phyloP scores from a whole-genome alignment of 1,284 basidiomycete genomes.

The Pascua sp. region DNA sequence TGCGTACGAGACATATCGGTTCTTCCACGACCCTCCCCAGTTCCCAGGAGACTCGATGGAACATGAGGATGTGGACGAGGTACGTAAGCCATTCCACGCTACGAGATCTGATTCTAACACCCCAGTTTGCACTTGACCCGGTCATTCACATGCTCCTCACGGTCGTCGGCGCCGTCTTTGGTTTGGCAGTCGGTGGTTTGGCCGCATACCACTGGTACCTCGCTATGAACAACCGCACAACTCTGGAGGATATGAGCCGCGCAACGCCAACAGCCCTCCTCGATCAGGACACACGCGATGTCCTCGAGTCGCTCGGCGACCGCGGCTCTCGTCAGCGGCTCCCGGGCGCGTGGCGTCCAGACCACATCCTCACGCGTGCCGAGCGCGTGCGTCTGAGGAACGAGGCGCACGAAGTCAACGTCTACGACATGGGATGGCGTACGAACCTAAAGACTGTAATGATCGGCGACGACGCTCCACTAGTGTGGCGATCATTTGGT shows the following conservation, averaged over 20 bases:
- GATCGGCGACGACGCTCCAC: constrained; percentile 18
- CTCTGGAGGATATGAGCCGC: constrained; percentile 67
- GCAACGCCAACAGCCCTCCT: constrained; percentile 55
- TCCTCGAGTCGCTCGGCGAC: constrained; percentile 7
- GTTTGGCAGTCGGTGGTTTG: constrained; percentile 70
- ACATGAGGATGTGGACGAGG: no score
- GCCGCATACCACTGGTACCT: constrained; percentile 75
- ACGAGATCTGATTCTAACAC: no score
- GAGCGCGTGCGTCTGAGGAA: constrained; percentile 66
- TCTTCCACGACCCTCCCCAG: constrained; percentile 56
- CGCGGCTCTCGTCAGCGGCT: constrained; percentile 8
- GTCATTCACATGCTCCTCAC: constrained; percentile 67
- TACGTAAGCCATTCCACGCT: no score
- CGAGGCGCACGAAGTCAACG: constrained; percentile 62
- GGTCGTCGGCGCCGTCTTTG: constrained; percentile 61
- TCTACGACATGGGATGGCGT: constrained; percentile 74
- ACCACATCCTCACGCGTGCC: constrained; percentile 66
- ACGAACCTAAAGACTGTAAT: constrained; percentile 53
- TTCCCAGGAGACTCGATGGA: neutral
- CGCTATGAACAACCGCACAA: constrained; percentile 72
- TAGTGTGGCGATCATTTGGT: neutral
- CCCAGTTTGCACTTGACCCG: constrained; percentile 54
- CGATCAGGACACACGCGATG: constrained; percentile 15
- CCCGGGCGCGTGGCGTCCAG: constrained; percentile 50
- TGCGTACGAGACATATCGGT: constrained; percentile 60